phyloP scores from a whole-genome alignment of 805 yeast genomes.

The Starmerella bacillaris region DNA sequence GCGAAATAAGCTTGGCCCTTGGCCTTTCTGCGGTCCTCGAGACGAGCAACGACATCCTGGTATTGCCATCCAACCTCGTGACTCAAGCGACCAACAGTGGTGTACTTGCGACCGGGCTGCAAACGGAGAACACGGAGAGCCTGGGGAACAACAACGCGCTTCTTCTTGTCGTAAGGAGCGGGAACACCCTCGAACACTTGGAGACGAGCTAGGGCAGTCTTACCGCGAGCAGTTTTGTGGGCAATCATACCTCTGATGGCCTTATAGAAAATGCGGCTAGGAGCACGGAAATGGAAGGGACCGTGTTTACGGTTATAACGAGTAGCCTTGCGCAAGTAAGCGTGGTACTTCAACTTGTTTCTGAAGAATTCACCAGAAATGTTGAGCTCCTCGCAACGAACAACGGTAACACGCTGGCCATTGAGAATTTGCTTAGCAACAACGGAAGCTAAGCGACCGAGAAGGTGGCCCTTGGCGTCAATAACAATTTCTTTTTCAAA shows the following conservation, averaged over 20 bases:
- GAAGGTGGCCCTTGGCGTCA: slow-evolving; percentile 98
- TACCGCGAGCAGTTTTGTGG: slow-evolving; percentile 99
- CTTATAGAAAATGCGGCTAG: slow-evolving; percentile 99
- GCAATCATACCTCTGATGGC: slow-evolving; percentile 98
- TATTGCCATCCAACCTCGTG: slow-evolving; percentile 99
- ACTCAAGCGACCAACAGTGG: slow-evolving; percentile 92
- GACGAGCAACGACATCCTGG: slow-evolving; percentile 92
- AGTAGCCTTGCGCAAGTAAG: slow-evolving; percentile 98
- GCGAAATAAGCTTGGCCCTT: slow-evolving; percentile 98
- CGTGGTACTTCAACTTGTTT: slow-evolving; percentile 99
- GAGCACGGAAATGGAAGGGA: slow-evolving; percentile 99
- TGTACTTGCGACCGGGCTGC: slow-evolving; percentile 99
- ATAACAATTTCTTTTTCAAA: slow-evolving; percentile 64
- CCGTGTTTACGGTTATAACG: slow-evolving; percentile 97
- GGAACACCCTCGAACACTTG: slow-evolving; percentile 99
- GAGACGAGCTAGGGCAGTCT: slow-evolving; percentile 98
- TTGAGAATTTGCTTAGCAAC: slow-evolving; percentile 96
- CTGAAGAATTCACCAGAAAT: slow-evolving; percentile 99
- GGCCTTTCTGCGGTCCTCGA: slow-evolving; percentile 99
- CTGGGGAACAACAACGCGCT: slow-evolving; percentile 99
- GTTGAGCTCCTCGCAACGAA: slow-evolving; percentile 93
- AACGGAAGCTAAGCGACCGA: slow-evolving; percentile 98
- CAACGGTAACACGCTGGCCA: slow-evolving; percentile 96
- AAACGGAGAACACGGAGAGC: slow-evolving; percentile 98
- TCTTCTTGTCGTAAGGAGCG: slow-evolving; percentile 98